phyloP scores from a whole-genome alignment of 2,329 filamentous ascomycete species.

The Pyricularia sp. region DNA sequence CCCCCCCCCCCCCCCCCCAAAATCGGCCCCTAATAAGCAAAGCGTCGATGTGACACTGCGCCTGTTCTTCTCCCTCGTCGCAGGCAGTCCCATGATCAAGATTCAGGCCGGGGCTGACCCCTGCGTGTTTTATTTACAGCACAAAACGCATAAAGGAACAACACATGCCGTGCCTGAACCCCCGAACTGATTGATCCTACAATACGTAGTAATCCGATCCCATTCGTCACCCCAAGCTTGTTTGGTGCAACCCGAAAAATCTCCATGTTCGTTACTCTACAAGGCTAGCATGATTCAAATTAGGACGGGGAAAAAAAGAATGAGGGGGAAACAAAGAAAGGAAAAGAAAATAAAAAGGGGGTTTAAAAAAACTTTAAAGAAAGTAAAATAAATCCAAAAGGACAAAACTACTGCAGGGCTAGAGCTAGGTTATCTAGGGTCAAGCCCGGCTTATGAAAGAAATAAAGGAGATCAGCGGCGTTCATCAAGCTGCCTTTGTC shows the following conservation, averaged over 20 bases:
- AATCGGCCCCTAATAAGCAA: background rate
- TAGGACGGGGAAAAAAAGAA: background rate
- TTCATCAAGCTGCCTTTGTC: background rate
- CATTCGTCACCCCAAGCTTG: background rate
- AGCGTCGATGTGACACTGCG: slow-evolving; percentile 1
- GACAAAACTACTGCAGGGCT: background rate
- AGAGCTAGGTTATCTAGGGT: background rate
- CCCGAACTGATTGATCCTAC: background rate
- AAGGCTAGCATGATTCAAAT: background rate
- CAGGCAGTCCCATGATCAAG: background rate
- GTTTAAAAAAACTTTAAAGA: too few relatives aligned
- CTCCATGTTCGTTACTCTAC: too few relatives aligned
- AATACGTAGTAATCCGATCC: background rate
- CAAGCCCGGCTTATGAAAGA: background rate
- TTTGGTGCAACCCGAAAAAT: background rate
- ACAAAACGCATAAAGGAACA: background rate
- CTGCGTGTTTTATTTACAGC: slow-evolving; percentile 1
- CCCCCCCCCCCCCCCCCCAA: too few relatives aligned
- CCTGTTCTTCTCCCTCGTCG: background rate
- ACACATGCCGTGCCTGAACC: background rate
- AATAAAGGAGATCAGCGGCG: background rate
- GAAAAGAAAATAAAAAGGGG: background rate
- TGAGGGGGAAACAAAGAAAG: background rate
- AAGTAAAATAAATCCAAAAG: background rate
- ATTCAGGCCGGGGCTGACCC: background rate